Percentiles rank a stretch among this genome's conserved stretches.
These are phyloP conservation scores for Pyricularia sp. DNA, from an alignment of 2,329 filamentous ascomycete species.

Conservation along the genomic window DNA sequence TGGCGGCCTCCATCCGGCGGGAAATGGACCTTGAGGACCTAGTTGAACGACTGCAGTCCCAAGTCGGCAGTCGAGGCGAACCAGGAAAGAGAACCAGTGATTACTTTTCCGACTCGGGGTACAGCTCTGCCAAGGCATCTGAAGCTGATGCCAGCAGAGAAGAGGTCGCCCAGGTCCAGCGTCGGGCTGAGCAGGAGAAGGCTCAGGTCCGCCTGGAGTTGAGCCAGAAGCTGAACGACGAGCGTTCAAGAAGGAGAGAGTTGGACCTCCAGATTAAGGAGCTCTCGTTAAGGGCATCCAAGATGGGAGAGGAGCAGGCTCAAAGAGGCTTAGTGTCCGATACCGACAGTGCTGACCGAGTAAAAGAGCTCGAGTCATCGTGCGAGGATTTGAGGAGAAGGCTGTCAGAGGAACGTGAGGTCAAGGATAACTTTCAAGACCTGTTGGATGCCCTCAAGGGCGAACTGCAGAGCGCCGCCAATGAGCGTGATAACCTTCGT, in stretches of 20 bases:
- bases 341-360: slow-evolving; percentile 30
- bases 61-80: slow-evolving; percentile 44
- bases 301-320: slow-evolving; percentile 32
- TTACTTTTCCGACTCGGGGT: slow-evolving; percentile 94
- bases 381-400: slow-evolving; percentile 75
- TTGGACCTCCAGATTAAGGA: slow-evolving; percentile 76
- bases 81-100: slow-evolving; percentile 74
- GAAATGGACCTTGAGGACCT: slow-evolving; percentile 96
- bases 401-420: slow-evolving; percentile 69
- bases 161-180: slow-evolving; percentile 71
- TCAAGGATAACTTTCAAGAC: slow-evolving; percentile 90
- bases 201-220: slow-evolving; percentile 76
- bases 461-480: slow-evolving; percentile 69
- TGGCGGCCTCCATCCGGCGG: slow-evolving; percentile 82
- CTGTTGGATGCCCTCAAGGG: slow-evolving; percentile 70
- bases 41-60: slow-evolving; percentile 75
- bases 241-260: slow-evolving; percentile 59
- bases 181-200: slow-evolving; percentile 81
- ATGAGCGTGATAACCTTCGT: slow-evolving; percentile 82
- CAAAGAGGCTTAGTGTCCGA: slow-evolving; percentile 38
- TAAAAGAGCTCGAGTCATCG: slow-evolving; percentile 65
- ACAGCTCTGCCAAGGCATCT: slow-evolving; percentile 68
- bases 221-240: slow-evolving; percentile 76
- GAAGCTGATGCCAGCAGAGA: slow-evolving; percentile 49
- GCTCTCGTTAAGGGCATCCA: slow-evolving; percentile 64